Percentiles rank a stretch among this genome's conserved stretches.
Conservation (phyloP, 1,284 basidiomycete genomes). For the Cryptococcus jaspeensis region DNA sequence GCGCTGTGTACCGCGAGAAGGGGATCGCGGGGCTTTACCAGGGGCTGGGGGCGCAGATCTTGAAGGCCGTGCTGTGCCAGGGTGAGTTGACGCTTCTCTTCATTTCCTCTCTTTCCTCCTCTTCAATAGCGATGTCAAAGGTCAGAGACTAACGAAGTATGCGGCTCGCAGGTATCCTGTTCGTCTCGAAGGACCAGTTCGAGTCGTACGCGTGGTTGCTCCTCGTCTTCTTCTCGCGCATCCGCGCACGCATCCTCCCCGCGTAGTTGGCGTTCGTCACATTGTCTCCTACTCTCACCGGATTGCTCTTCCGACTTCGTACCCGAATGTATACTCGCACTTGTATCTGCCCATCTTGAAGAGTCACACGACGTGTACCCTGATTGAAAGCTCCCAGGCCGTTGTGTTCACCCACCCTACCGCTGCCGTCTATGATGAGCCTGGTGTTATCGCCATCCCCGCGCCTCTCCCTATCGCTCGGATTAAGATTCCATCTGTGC, state of each 20-base stretch:
- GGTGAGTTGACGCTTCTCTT: constrained; percentile 34
- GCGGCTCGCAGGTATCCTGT: constrained; percentile 52
- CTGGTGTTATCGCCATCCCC: too few species aligned
- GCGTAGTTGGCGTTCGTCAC: not conserved
- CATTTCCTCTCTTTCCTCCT: not conserved
- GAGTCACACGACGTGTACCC: not conserved
- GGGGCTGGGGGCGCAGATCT: constrained; percentile 66
- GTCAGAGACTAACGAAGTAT: too few species aligned
- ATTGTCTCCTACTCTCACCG: too few species aligned
- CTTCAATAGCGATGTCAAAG: too few species aligned
- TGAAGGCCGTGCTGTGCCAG: constrained; percentile 61
- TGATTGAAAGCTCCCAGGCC: not conserved
- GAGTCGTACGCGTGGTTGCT: constrained; percentile 49
- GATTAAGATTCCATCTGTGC: too few species aligned
- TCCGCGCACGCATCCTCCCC: constrained; percentile 6
- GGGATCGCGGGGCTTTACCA: constrained; percentile 93
- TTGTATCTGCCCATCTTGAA: too few species aligned
- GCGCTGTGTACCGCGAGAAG: constrained; percentile 68
- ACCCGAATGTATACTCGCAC: too few species aligned
- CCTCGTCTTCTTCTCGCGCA: constrained; percentile 55
- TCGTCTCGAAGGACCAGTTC: constrained; percentile 53
- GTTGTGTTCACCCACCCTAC: too few species aligned
- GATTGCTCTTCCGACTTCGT: too few species aligned
- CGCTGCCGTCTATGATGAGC: too few species aligned
- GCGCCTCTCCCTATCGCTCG: too few species aligned